Evolutionary conservation across 2,329 filamentous ascomycete species (phyloP), one percentile per base, ranked within the genome.

Genomic region (Alternaria triticina): DNA sequence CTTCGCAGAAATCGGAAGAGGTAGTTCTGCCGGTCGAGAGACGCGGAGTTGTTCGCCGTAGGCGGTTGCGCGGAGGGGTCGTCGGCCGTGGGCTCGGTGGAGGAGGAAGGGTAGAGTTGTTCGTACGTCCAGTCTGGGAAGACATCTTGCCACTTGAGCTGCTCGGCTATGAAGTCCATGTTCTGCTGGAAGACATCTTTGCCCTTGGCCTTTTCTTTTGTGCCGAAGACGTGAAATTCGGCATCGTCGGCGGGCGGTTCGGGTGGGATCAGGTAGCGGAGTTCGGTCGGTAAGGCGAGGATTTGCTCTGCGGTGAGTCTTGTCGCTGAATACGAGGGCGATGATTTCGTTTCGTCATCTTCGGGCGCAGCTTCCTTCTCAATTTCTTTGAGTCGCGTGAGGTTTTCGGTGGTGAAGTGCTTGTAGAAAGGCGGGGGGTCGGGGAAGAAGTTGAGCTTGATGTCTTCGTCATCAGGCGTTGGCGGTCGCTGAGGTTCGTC

Each of bases 391-490:
- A 91, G 81, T 51, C 88, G 88, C 13, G 87, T 81, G 56, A 92
- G 74, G 75, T 95, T 96, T 27, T 91, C 88, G 4, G 88, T 79
- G 0, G 93, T 97, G 81, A 98, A 98, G 78, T 92, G 86, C 70
- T 91, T 90, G 89, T 92, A 98, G 82, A 97, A 97, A 1, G 91
- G 90, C 25, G 96, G 96, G 25, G 96, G 96, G 56, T 91, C 88
- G 23, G 96, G 95, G 77, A 94, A 97, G 44, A 90, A 70, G 47
- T 73, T 71, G 46, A 69, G 67, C 20, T 69, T 51, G 22, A 70
- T 67, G 27, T 74, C 70, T n/a, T 75, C 73, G 17, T 71, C 68
- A 6, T 65, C 62, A 8, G 49, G 49, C 2, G 49, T 52, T 43
- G 51, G 57, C 4, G 60, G 62, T 11, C 54, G 56, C n/a, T 71